These are phyloP conservation scores for Blastomyces parvus DNA, from an alignment of 2,329 filamentous ascomycete species.

Conservation along the genomic window DNA sequence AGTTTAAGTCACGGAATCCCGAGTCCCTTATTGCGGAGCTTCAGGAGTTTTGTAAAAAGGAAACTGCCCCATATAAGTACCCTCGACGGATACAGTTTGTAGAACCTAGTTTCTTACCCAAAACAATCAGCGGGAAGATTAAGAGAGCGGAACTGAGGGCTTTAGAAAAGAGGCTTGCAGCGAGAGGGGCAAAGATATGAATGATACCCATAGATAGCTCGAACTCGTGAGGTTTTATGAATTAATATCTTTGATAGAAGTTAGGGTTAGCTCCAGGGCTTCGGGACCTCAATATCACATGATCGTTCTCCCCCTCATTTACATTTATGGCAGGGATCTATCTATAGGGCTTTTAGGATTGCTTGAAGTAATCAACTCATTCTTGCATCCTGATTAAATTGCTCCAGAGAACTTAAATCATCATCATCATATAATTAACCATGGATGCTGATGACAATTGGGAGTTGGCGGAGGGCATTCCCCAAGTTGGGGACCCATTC, in stretches of 20 bases:
- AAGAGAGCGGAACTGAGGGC: constrained; percentile 30
- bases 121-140: constrained; percentile 34
- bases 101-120: constrained; percentile 29
- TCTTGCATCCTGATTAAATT: not conserved
- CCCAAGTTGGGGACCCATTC: not conserved
- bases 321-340: not conserved
- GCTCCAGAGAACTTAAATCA: not conserved
- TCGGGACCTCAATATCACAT: not conserved
- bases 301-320: not conserved
- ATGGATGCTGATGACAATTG: not conserved
- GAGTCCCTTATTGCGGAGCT: constrained; percentile 25
- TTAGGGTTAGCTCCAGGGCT: not conserved
- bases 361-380: not conserved
- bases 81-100: constrained; percentile 35
- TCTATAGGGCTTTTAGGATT: no score
- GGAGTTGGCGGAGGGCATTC: not conserved
- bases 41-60: constrained; percentile 33
- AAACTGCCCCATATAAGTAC: constrained; percentile 37
- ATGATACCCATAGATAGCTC: not conserved
- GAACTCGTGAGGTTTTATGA: not conserved
- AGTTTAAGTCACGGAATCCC: constrained; percentile 16
- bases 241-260: no score
- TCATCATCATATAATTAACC: not conserved
- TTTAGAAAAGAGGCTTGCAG: constrained; percentile 26
- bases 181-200: constrained; percentile 1